Base-by-base conservation (phyloP, 75 land plant genomes). In the Adiantum capillusveneris region DNA sequence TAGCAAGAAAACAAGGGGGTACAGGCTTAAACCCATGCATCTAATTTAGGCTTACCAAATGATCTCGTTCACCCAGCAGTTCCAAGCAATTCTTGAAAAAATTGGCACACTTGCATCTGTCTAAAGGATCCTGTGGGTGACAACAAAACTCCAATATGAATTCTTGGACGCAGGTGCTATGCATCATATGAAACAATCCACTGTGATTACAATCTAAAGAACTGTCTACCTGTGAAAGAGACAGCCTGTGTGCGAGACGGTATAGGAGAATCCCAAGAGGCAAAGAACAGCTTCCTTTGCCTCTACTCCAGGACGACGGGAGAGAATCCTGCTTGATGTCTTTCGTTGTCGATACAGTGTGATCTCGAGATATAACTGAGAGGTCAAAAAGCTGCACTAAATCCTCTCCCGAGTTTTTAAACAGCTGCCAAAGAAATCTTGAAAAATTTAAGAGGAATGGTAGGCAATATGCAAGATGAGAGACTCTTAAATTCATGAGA, bases 311-410 rank as follows among this genome's bases (percentile, higher is more conserved):
- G 5, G 86, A 52, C 41, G 90, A 80, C 29, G 96, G 86, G 39
- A 90, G 34, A 22, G 86, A 53, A 29, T 72, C 70, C 43, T 76
- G 53, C 39, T 58, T 48, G 53, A 78, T 73, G 56, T 78, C 82
- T 76, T 60, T 65, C 56, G 72, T 81, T 56, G 75, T 74, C 14
- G 78, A 48, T 22, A 52, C 53, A 34, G 88, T 34, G 64, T 75
- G 76, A 44, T 56, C 77, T 59, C 83, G 83, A 0, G 95, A 79
- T 46, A 88, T 68, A 27, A 84, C 82, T 69, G 97, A 84, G 2
- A 95, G 84, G 73, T 95, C 92, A 79, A 87, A 95, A n/a, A 95
- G 83, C 66, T 90, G 99, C 72, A 95, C 82, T 29, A 84, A 77
- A 73, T 95, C 97, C 63, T 95, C 99, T 55, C 99, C 99, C 52